Percentiles rank a stretch among this genome's conserved stretches.
Evolutionary conservation across 208 protist species (phyloP).

Genomic region (Wallacemonas sp.): DNA sequence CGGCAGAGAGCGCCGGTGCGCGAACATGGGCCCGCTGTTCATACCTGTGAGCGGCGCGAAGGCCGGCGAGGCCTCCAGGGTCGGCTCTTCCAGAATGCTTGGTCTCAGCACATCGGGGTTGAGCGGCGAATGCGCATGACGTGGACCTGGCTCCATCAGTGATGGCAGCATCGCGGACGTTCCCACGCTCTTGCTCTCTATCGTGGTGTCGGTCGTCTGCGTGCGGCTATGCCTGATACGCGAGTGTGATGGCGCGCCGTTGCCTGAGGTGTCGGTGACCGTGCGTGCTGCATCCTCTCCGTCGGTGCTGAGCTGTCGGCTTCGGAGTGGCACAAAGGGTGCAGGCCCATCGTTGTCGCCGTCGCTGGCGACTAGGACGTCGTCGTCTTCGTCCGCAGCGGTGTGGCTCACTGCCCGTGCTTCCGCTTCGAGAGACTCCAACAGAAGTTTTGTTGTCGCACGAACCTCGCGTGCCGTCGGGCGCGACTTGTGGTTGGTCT

Average conservation of each 20-base stretch:
- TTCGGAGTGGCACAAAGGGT: not conserved
- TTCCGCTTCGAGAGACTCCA: not conserved
- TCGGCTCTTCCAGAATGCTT: not conserved
- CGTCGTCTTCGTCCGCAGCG: not conserved
- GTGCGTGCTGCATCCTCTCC: not conserved
- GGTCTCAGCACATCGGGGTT: not conserved
- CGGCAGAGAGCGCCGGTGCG: not conserved
- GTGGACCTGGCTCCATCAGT: not conserved
- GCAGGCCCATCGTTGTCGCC: not conserved
- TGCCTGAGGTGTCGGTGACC: not conserved
- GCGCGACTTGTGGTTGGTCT: slow-evolving; percentile 5
- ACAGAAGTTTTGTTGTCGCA: not conserved
- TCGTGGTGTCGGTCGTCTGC: not conserved
- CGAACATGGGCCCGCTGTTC: not conserved
- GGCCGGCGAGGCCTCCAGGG: not conserved
- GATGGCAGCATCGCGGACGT: not conserved
- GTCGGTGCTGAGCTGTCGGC: not conserved
- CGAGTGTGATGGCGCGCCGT: not conserved
- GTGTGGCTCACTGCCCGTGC: not conserved
- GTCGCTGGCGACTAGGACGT: slow-evolving; percentile 1
- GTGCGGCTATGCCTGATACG: not conserved
- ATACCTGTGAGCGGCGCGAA: not conserved
- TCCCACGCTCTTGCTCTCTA: slow-evolving; percentile 1
- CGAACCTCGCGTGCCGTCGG: not conserved
- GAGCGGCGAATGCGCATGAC: not conserved